These are phyloP conservation scores for Tilletia horrida DNA, from an alignment of 1,284 basidiomycete species.

Conservation along the genomic window DNA sequence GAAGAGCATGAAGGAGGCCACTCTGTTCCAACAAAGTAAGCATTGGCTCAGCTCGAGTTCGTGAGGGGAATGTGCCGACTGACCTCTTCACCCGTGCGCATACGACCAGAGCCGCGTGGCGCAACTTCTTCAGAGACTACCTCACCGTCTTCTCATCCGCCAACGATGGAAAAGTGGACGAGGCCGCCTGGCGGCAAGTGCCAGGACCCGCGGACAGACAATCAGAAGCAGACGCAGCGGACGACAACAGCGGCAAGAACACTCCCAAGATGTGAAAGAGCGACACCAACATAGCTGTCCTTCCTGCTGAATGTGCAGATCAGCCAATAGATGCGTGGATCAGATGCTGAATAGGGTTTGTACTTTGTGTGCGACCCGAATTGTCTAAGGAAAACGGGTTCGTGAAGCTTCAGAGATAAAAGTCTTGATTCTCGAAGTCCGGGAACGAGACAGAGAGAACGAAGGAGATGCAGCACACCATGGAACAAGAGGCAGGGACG, in stretches of 20 bases:
- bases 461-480: no score
- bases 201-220: neutral
- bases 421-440: no score
- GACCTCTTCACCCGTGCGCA: neutral
- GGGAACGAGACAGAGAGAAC: no score
- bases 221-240: neutral
- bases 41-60: neutral
- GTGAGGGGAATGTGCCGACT: neutral
- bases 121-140: conserved; percentile 50
- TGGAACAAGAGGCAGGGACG: no score
- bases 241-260: neutral
- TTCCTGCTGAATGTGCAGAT: no score
- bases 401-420: no score
- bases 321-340: no score
- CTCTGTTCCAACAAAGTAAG: conserved; percentile 46
- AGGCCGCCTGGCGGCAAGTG: neutral
- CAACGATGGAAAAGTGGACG: conserved; percentile 5
- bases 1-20: conserved; percentile 53
- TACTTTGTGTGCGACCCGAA: no score
- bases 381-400: no score
- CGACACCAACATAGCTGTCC: no score
- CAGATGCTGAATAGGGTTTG: no score
- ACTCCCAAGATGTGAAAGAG: conserved; percentile 1
- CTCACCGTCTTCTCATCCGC: conserved; percentile 33
- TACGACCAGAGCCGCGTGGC: conserved; percentile 40